These are phyloP conservation scores for Phytophthora melonis DNA, from an alignment of 352 stramenopile species.

Conservation along the genomic window DNA sequence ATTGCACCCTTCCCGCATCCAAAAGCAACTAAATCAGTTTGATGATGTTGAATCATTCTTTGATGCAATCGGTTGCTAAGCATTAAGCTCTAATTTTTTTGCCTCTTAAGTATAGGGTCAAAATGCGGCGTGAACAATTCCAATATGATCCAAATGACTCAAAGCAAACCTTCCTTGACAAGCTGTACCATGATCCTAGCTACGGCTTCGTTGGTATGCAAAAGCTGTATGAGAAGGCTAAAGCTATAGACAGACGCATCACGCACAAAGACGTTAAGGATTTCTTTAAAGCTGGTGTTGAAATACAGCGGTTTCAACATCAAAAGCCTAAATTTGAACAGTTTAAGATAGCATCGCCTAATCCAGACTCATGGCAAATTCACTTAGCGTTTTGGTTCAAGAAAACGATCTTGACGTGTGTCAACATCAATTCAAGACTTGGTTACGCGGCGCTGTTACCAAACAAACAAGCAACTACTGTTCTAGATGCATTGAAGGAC, in stretches of 20 bases:
- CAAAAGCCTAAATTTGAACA: slow-evolving; percentile 5
- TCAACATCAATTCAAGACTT: slow-evolving; percentile 42
- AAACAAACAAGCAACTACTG: slow-evolving; percentile 20
- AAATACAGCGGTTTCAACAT: slow-evolving; percentile 29
- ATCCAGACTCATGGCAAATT: slow-evolving; percentile 32
- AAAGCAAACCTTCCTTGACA: neutral
- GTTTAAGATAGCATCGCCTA: slow-evolving; percentile 27
- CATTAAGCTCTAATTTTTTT: neutral
- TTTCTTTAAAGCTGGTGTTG: slow-evolving; percentile 12
- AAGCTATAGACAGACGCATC: neutral
- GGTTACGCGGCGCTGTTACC: slow-evolving; percentile 24
- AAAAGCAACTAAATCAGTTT: too few relatives aligned
- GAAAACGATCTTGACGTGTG: slow-evolving; percentile 12
- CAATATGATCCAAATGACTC: neutral
- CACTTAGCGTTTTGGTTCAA: slow-evolving; percentile 26
- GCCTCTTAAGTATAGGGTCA: neutral
- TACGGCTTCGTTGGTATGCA: slow-evolving; percentile 16
- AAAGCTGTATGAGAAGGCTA: slow-evolving; percentile 29
- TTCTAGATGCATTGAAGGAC: slow-evolving; percentile 12
- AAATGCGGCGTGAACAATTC: neutral
- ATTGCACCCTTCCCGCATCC: too few relatives aligned
- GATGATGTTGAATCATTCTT: too few relatives aligned
- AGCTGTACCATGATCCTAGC: slow-evolving; percentile 21
- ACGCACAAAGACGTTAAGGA: slow-evolving; percentile 25
- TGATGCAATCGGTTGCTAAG: too few relatives aligned